phyloP scores from a whole-genome alignment of 176 grass and related monocot genomes.

The Miscanthus lutarioriparius region DNA sequence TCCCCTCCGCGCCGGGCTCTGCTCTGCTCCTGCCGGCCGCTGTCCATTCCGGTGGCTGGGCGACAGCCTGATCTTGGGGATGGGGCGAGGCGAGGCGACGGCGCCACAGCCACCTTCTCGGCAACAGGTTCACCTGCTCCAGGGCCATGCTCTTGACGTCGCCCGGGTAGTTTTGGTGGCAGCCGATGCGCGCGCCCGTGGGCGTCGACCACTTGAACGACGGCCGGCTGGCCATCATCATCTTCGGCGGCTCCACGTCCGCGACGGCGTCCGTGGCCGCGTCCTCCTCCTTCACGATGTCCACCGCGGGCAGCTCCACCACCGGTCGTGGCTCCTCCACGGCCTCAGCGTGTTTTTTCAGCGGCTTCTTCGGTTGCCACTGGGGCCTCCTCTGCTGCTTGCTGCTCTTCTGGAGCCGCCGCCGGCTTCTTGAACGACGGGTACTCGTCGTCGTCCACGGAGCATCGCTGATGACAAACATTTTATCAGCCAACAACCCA shows the following conservation, averaged over 20 bases:
- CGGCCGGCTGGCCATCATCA: slow-evolving; percentile 23
- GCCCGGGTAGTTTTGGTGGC: slow-evolving; percentile 71
- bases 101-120: slow-evolving; percentile 48
- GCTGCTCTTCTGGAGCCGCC: no score
- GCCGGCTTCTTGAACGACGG: slow-evolving; percentile 39
- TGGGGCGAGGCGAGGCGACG: slow-evolving; percentile 80
- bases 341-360: not conserved
- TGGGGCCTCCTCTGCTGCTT: not conserved
- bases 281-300: slow-evolving; percentile 16
- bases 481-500: no score
- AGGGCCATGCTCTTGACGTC: slow-evolving; percentile 77
- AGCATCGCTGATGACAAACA: slow-evolving; percentile 37
- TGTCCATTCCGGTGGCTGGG: slow-evolving; percentile 21
- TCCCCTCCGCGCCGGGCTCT: no score
- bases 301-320: slow-evolving; percentile 29
- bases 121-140: slow-evolving; percentile 93
- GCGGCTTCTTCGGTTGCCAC: not conserved
- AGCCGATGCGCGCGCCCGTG: slow-evolving; percentile 68
- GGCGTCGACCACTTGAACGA: slow-evolving; percentile 76
- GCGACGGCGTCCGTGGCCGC: no score
- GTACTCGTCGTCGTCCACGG: slow-evolving; percentile 80
- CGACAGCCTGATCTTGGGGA: slow-evolving; percentile 66
- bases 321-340: not conserved
- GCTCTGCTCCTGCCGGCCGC: no score
- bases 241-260: not conserved